These are phyloP conservation scores for Trametes meyenii DNA, from an alignment of 768 basidiomycete species.

Conservation along the genomic window DNA sequence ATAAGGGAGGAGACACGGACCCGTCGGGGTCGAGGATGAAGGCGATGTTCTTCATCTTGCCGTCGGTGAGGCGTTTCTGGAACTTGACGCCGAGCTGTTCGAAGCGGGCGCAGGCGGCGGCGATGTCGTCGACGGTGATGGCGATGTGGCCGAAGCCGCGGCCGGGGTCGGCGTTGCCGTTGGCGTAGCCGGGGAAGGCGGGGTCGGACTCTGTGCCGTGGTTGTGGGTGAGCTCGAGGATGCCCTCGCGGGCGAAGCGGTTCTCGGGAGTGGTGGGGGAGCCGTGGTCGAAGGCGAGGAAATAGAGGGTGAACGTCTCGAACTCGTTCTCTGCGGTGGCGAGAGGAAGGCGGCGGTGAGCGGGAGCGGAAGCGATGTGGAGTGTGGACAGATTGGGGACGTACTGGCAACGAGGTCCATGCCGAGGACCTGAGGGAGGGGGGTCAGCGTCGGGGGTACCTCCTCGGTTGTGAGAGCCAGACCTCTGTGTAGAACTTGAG, in stretches of 20 bases:
- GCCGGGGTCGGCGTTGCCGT: conserved; percentile 84
- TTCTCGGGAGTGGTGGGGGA: conserved; percentile 27
- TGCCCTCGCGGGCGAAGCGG: conserved; percentile 31
- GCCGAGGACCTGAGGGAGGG: conserved; percentile 33
- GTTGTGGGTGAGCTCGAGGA: conserved; percentile 87
- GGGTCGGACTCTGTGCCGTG: conserved; percentile 86
- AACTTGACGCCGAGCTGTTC: conserved; percentile 79
- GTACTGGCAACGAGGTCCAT: conserved; percentile 36
- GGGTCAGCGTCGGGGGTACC: neutral
- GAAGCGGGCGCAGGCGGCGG: conserved; percentile 82
- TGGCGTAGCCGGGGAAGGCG: conserved; percentile 79
- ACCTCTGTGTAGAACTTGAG: conserved; percentile 81
- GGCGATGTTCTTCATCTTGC: conserved; percentile 83
- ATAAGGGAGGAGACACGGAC: conserved; percentile 38
- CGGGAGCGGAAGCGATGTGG: no score
- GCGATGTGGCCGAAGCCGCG: conserved; percentile 88
- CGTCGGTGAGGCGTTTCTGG: conserved; percentile 86
- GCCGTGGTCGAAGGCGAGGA: conserved; percentile 75
- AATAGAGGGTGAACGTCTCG: conserved; percentile 76
- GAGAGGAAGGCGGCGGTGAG: neutral
- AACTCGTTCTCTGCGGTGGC: conserved; percentile 52
- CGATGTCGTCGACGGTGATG: conserved; percentile 80
- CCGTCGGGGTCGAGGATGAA: conserved; percentile 88
- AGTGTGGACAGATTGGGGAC: conserved; percentile 2
- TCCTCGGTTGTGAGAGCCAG: conserved; percentile 21